Percentiles rank a stretch among this genome's conserved stretches.
Conservation (phyloP, 2,329 filamentous ascomycete species). For the Trichoderma atrobrunneum region DNA sequence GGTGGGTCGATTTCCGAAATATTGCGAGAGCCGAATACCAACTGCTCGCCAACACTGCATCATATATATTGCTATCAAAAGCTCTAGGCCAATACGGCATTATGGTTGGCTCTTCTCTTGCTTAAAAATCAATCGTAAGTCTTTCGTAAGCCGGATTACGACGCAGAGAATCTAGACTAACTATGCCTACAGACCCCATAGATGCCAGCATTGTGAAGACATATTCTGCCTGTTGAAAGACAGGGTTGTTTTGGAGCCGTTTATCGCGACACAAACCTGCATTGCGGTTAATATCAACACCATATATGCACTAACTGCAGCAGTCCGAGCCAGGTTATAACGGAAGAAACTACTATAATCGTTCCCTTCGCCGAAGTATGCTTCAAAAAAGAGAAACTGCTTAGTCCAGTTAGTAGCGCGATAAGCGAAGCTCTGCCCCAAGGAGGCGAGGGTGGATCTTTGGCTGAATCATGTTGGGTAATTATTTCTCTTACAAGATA, state of each 20-base stretch:
- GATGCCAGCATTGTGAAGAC: conserved; percentile 50
- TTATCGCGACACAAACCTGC: conserved; percentile 46
- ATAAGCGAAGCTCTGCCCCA: conserved; percentile 42
- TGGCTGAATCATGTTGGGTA: conserved; percentile 29
- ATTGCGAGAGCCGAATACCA: neutral
- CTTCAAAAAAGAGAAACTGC: conserved; percentile 24
- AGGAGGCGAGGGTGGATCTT: conserved; percentile 37
- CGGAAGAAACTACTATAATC: conserved; percentile 42
- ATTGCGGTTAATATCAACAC: conserved; percentile 47
- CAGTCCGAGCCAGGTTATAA: conserved; percentile 42
- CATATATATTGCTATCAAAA: neutral
- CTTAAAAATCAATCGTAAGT: neutral
- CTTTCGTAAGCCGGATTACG: neutral
- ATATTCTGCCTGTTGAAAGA: conserved; percentile 44
- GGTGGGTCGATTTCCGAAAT: neutral
- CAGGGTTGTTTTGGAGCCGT: conserved; percentile 30
- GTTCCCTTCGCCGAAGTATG: conserved; percentile 28
- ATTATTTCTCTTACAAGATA: conserved; percentile 26
- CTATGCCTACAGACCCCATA: conserved; percentile 32
- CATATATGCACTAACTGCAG: conserved; percentile 41
- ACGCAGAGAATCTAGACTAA: neutral
- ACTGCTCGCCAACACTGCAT: neutral
- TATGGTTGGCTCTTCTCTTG: neutral
- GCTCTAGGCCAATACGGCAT: neutral
- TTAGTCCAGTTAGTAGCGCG: conserved; percentile 40